phyloP scores from a whole-genome alignment of 2,329 filamentous ascomycete genomes.

The Penicillium corylophilum region DNA sequence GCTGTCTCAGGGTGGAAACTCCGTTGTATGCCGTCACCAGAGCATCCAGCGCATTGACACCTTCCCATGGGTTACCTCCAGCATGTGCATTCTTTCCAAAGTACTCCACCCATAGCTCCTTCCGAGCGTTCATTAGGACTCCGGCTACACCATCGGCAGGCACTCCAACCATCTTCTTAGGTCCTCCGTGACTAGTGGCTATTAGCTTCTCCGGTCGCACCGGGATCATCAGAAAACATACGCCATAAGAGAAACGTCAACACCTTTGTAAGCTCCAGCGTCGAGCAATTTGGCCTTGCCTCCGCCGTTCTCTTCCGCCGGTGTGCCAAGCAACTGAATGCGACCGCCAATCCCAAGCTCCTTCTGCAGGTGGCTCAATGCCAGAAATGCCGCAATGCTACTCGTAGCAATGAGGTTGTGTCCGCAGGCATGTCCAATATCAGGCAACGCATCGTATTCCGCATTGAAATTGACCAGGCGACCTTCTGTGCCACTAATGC shows the following conservation, averaged over 20 bases:
- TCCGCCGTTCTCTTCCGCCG: conserved; percentile 19
- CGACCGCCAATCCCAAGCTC: neutral
- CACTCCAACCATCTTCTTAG: neutral
- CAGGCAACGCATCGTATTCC: conserved; percentile 25
- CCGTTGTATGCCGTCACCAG: conserved; percentile 44
- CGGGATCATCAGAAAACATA: neutral
- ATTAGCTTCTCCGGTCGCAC: neutral
- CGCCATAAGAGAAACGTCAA: conserved; percentile 13
- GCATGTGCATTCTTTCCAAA: conserved; percentile 54
- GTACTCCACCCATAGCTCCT: conserved; percentile 34
- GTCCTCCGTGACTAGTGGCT: neutral
- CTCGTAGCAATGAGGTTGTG: conserved; percentile 25
- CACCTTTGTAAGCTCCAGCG: conserved; percentile 13
- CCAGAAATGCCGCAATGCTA: conserved; percentile 16
- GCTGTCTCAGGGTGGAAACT: conserved; percentile 54
- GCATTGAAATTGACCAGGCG: conserved; percentile 18
- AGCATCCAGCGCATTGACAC: conserved; percentile 58
- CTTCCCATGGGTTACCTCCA: conserved; percentile 54
- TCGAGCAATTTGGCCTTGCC: conserved; percentile 17
- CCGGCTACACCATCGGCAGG: conserved; percentile 2
- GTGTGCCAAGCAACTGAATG: conserved; percentile 16
- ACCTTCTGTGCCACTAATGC: conserved; percentile 7
- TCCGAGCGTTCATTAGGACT: neutral
- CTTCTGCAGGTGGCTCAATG: conserved; percentile 6
- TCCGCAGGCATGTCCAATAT: conserved; percentile 24